Base-by-base conservation (phyloP, 768 basidiomycete species). In the Phallus indusiatus region DNA sequence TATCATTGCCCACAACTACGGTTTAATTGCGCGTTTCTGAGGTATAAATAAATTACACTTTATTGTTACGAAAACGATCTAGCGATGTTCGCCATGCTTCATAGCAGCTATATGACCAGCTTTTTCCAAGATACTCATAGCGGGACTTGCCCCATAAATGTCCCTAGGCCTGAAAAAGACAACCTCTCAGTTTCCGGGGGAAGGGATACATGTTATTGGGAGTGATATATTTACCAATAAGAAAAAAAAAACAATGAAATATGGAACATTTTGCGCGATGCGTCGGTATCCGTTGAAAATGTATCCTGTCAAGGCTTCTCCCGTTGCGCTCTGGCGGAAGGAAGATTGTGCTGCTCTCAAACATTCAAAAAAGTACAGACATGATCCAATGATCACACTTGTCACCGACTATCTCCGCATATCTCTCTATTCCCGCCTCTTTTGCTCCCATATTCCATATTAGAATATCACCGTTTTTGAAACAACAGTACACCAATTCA, bases 241-340 rank as follows among this genome's bases (percentile, higher is more conserved):
- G 83, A n/a, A n/a, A 64, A 94, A 79, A 17, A 93, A 92, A 61
- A 91, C 70, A 55, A 81, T 75, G 73, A 87, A 90, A 75, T 93
- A 94, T 47, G 89, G 75, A 35, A 82, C 75, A 68, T 94, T 87
- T 59, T 77, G 76, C 46, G 83, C 81, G 54, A 92, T 70, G 62
- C 94, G 84, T 55, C 78, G 79, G 78, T 85, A 88, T 37, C 91
- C 93, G 73, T 92, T 92, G 80, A 93, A 90, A 65, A 92, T 69
- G 77, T 90, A 95, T 64, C 73, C 81, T 57, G 78, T 77, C 68
- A 93, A 69, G 67, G 84, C 81, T 56, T 86, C 76, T 52, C 86
- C 84, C 47, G 85, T 81, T 17, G 88, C 82, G 60, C 82, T 83
- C 64, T 87, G 81, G 69, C 85, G 83, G 76, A 81, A 88, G 8